Conservation (phyloP, 2,329 filamentous ascomycete species). For the Sclerotinia sclerotiorum region DNA sequence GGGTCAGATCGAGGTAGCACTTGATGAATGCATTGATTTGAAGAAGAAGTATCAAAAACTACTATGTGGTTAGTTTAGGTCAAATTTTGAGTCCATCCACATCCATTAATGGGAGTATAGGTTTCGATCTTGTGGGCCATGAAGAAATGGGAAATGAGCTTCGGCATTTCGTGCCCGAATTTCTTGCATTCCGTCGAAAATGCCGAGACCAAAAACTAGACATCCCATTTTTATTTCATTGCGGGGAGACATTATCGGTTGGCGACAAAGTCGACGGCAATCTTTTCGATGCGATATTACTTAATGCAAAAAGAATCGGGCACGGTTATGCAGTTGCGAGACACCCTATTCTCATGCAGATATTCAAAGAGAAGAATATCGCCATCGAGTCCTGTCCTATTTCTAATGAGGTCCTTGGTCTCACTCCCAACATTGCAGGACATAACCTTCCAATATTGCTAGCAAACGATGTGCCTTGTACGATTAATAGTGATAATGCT, state of each 20-base stretch:
- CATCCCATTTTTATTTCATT: constrained; percentile 75
- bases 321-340: constrained; percentile 70
- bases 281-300: constrained; percentile 64
- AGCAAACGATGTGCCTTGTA: constrained; percentile 72
- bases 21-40: constrained; percentile 61
- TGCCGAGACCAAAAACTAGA: constrained; percentile 52
- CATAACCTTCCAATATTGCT: constrained; percentile 68
- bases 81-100: background rate
- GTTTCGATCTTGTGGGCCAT: constrained; percentile 67
- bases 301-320: constrained; percentile 68
- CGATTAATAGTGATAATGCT: constrained; percentile 73
- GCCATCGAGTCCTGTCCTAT: constrained; percentile 77
- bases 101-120: constrained; percentile 41
- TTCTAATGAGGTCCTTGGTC: constrained; percentile 72
- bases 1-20: constrained; percentile 49
- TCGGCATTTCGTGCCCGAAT: constrained; percentile 53
- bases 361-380: constrained; percentile 62
- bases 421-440: constrained; percentile 63
- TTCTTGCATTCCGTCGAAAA: constrained; percentile 55
- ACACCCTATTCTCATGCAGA: constrained; percentile 64
- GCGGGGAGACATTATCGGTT: constrained; percentile 70
- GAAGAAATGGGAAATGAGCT: constrained; percentile 66
- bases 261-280: constrained; percentile 66
- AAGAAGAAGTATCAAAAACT: constrained; percentile 57
- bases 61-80: constrained; percentile 58